Base-by-base conservation (phyloP, 2,329 filamentous ascomycete species). In the Hymenoscyphus linearis region DNA sequence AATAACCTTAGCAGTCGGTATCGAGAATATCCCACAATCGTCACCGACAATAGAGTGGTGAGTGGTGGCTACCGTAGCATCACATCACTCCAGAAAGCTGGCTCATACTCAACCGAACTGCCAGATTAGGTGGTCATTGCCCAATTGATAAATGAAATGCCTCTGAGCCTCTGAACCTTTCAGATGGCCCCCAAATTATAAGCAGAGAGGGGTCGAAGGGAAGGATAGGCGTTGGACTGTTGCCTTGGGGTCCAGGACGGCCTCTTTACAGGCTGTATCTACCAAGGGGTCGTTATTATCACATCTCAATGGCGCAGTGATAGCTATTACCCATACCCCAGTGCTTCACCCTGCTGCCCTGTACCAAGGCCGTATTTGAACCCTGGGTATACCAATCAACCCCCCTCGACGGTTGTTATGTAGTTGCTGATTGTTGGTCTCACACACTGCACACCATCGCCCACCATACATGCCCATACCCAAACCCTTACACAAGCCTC, bases 251-350 rank as follows among this genome's bases (percentile, higher is more conserved):
- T 50, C 44, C 44, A 50, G 44, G 44, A 12, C 44, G 13, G 44
- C 9, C 44, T 4, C 22, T 25, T 50, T 6, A 50, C 9, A 50
- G 44, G 44, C 22, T 50, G 44, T 9, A 12, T 50, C 22, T 47
- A n/a, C n/a, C 22, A 9, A 10, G 18, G 40, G 40, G 40, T 18
- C 18, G 16, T 44, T n/a, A 50, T 25, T 25, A 22, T 50, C 44
- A 50, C 44, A 50, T 50, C 44, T 50, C 44, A 25, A 53, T 53
- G 52, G 52, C 52, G 52, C 52, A 34, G 52, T 53, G 52, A 53
- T 53, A 25, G 52, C n/a, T 22, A n/a, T n/a, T n/a, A n/a, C n/a
- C n/a, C n/a, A n/a, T n/a, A n/a, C n/a, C n/a, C n/a, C n/a, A n/a
- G n/a, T n/a, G n/a, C n/a, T n/a, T n/a, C n/a, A n/a, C n/a, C 9